Evolutionary conservation across 768 basidiomycete genomes (phyloP).

Genomic region (Rhizopogon vinicolor): DNA sequence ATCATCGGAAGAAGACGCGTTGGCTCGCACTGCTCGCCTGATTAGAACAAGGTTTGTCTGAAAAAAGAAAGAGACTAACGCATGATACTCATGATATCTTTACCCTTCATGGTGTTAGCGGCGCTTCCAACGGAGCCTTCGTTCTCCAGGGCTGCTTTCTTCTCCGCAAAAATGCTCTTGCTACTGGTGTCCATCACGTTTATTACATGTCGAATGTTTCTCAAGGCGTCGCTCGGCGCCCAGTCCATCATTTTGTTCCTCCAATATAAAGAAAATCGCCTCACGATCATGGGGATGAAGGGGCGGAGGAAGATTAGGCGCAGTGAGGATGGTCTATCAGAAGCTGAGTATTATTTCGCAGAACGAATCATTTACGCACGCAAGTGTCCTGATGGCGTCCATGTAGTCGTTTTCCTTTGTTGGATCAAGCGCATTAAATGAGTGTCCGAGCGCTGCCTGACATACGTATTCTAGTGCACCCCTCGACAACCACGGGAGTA

Average conservation of each 20-base stretch:
- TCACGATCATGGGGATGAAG: slow-evolving; percentile 25
- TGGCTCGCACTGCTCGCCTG: slow-evolving; percentile 27
- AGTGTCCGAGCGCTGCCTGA: slow-evolving; percentile 29
- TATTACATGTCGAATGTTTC: slow-evolving; percentile 21
- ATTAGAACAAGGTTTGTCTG: neutral
- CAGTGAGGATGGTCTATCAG: slow-evolving; percentile 19
- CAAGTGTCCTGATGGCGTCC: slow-evolving; percentile 23
- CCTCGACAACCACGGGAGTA: slow-evolving; percentile 29
- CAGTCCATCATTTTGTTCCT: slow-evolving; percentile 30
- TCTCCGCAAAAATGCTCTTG: slow-evolving; percentile 22
- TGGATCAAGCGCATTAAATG: slow-evolving; percentile 24
- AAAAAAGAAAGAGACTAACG: slow-evolving; percentile 15
- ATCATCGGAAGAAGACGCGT: slow-evolving; percentile 20
- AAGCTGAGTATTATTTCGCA: neutral
- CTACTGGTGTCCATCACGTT: slow-evolving; percentile 26
- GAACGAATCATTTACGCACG: slow-evolving; percentile 16
- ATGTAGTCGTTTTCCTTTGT: slow-evolving; percentile 22
- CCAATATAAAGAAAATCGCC: slow-evolving; percentile 23
- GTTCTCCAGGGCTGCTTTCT: slow-evolving; percentile 20
- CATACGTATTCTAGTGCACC: slow-evolving; percentile 33
- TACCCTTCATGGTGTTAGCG: slow-evolving; percentile 15
- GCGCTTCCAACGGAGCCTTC: neutral
- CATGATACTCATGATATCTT: slow-evolving; percentile 38
- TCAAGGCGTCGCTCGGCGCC: slow-evolving; percentile 24
- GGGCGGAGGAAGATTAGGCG: slow-evolving; percentile 26